Base-by-base conservation (phyloP, 768 basidiomycete species). In the Porphyrellus cyaneotinctus region DNA sequence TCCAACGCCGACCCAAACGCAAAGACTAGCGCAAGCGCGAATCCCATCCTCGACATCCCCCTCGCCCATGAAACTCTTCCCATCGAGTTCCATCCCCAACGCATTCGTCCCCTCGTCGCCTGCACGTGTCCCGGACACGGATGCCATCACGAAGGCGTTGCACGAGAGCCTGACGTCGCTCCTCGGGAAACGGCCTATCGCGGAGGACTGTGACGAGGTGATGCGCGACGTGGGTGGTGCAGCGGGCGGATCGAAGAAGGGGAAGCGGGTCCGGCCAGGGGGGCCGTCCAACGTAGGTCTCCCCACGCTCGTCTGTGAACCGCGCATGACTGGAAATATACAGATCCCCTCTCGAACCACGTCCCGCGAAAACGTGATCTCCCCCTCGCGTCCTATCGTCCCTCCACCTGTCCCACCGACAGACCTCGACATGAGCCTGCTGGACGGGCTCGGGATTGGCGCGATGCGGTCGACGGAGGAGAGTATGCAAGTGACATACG, bases 121-220 rank as follows among this genome's bases (percentile, higher is more conserved):
- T 6, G 47, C 50, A 0, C 78, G 73, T 37, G 68, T 74, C 23
- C 62, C 58, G 47, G 73, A 81, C 28, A 73, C 76, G 43, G 70
- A 72, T 43, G 74, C 77, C 44, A 75, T 75, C 23, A 72, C 82
- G n/a, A 78, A 74, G 59, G 84, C 79, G 17, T 70, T 89, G 20
- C 80, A 87, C 56, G 84, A 88, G 57, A 85, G 81, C 54, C 80
- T 90, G 44, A 80, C 82, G 6, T 78, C 80, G 20, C 66, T 89
- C 50, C 71, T 91, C 15, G 88, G 87, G 10, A 91, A 91, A 65
- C 76, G 87, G 10, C 74, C 75, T 11, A 69, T 76, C 0, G 70
- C 72, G 12, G 74, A 75, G 4, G 75, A 76, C n/a, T 23, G 38
- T 10, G 38, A 42, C 32, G 57, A 54, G 12, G 43, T 23, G 24